A percentile compares a stretch with the other conserved stretches of the same genome.
Conservation (phyloP, 805 yeast genomes). For the Metschnikowia anglica region DNA sequence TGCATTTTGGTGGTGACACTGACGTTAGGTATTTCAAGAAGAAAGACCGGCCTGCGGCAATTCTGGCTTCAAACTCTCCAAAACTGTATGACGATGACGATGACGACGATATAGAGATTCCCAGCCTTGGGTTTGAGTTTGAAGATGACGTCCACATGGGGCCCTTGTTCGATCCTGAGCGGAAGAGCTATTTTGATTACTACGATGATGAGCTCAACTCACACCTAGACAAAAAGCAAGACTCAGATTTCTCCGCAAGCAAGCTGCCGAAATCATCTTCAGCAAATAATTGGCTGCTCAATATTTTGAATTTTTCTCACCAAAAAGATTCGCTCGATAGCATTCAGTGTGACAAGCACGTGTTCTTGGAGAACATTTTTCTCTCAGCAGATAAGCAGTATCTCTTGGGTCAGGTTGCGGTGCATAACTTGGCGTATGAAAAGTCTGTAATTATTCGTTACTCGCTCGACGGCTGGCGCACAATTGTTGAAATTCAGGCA, state of each 20-base stretch:
- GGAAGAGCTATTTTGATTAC: conserved; percentile 16
- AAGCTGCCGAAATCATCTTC: conserved; percentile 5
- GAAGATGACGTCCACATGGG: conserved; percentile 3
- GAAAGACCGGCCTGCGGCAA: conserved; percentile 73
- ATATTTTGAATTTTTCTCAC: conserved; percentile 39
- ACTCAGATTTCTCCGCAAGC: conserved; percentile 24
- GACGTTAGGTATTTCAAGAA: conserved; percentile 73
- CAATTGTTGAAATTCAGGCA: conserved; percentile 69
- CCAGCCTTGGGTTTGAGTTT: conserved; percentile 7
- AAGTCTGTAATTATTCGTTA: conserved; percentile 71
- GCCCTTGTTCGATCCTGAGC: conserved; percentile 3
- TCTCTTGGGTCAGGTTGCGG: conserved; percentile 75
- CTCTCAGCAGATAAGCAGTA: conserved; percentile 56
- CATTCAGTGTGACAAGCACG: conserved; percentile 1
- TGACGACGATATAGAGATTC: conserved; percentile 18
- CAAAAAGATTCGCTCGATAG: neutral
- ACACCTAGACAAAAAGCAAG: conserved; percentile 8
- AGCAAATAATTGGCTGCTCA: conserved; percentile 44
- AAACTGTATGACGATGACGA: conserved; percentile 23
- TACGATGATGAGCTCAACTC: conserved; percentile 22
- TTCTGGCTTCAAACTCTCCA: conserved; percentile 68
- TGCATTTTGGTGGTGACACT: conserved; percentile 70
- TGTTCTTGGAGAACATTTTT: conserved; percentile 61
- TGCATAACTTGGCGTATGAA: conserved; percentile 66
- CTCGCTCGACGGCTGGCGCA: conserved; percentile 76